These are phyloP conservation scores for Exophiala sideris DNA, from an alignment of 2,329 filamentous ascomycete genomes.

Conservation along the genomic window DNA sequence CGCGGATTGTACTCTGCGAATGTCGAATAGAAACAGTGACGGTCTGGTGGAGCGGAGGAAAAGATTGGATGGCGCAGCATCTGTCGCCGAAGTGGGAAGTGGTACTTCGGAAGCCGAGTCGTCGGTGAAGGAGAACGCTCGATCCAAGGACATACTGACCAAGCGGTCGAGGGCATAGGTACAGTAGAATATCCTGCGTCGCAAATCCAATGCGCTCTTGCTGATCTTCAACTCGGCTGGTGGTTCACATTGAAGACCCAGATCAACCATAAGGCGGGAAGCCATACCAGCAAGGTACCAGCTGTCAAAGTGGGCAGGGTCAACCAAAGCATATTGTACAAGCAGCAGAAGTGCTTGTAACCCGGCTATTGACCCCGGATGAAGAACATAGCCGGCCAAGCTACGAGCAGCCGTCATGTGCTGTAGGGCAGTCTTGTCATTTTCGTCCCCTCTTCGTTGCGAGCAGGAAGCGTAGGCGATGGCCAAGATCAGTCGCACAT, in stretches of 20 bases:
- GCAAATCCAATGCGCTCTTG: constrained; percentile 68
- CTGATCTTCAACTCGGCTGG: constrained; percentile 66
- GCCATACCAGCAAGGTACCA: constrained; percentile 94
- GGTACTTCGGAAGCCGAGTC: constrained; percentile 72
- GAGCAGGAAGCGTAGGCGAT: constrained; percentile 75
- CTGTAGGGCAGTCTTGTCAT: constrained; percentile 58
- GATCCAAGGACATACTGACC: constrained; percentile 81
- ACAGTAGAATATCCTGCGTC: constrained; percentile 83
- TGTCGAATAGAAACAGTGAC: constrained; percentile 73
- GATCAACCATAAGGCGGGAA: constrained; percentile 78
- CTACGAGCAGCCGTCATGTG: constrained; percentile 66
- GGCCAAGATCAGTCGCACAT: constrained; percentile 83
- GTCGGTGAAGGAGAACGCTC: constrained; percentile 91
- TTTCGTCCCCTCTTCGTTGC: constrained; percentile 60
- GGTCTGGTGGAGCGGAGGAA: constrained; percentile 62
- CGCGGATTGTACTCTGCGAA: constrained; percentile 79
- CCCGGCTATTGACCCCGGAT: constrained; percentile 77
- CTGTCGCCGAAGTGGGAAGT: constrained; percentile 56
- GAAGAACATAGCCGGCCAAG: constrained; percentile 76
- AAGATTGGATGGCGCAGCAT: constrained; percentile 32
- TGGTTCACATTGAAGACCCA: constrained; percentile 91
- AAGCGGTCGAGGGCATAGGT: constrained; percentile 85
- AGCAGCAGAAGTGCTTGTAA: constrained; percentile 85
- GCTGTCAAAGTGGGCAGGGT: constrained; percentile 86
- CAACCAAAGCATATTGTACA: constrained; percentile 83